Conservation (phyloP, 345 rosid species). For the Clarkia xantiana region DNA sequence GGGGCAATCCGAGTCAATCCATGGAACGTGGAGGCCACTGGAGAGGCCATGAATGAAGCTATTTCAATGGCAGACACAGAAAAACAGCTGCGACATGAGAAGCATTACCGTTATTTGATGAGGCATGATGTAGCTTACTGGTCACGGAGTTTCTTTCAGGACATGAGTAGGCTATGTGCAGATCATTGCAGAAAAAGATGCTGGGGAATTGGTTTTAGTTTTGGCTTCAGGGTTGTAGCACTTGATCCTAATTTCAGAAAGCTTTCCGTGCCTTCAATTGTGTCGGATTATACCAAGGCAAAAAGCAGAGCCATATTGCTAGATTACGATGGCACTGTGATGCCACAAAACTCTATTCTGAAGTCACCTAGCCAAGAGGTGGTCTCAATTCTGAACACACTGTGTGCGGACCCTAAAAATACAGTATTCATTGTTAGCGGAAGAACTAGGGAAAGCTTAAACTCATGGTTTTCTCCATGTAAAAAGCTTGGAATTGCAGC, state of each 20-base stretch:
- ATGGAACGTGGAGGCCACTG: conserved; percentile 30
- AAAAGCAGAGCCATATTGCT: conserved; percentile 22
- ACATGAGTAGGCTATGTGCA: conserved; percentile 24
- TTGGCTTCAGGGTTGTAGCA: conserved; percentile 26
- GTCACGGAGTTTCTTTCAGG: conserved; percentile 32
- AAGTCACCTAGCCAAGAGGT: conserved; percentile 19
- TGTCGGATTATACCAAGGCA: conserved; percentile 17
- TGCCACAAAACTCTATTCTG: conserved; percentile 15
- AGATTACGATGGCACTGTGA: conserved; percentile 31
- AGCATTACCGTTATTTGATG: conserved; percentile 39
- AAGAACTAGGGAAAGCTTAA: conserved; percentile 18
- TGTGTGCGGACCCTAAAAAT: conserved; percentile 19
- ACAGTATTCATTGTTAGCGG: conserved; percentile 30
- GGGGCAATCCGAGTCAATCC: conserved; percentile 35
- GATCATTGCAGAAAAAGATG: conserved; percentile 22
- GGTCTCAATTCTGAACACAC: conserved; percentile 15
- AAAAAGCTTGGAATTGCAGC: conserved; percentile 28
- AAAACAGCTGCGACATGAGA: conserved; percentile 27
- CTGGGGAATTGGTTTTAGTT: conserved; percentile 30
- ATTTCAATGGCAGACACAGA: conserved; percentile 14
- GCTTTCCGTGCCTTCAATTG: conserved; percentile 14
- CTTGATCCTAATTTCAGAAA: conserved; percentile 27
- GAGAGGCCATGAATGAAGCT: conserved; percentile 24
- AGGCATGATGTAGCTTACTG: conserved; percentile 55
- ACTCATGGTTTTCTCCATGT: conserved; percentile 24